Conservation (phyloP, 192 early-diverging fungal species). For the Backusella parvicylindrica region DNA sequence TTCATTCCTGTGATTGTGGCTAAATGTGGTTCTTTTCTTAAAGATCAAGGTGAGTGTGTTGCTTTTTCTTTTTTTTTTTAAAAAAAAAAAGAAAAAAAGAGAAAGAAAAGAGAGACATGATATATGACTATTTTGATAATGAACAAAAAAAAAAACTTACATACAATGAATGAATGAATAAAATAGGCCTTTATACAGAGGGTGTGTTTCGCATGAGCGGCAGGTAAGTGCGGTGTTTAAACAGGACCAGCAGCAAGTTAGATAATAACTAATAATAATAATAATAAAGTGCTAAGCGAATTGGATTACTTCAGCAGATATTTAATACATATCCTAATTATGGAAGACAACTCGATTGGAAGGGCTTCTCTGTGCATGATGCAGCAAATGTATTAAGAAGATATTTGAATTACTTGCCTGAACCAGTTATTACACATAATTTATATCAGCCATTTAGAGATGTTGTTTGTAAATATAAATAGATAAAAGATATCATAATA, state of each 20-base stretch:
- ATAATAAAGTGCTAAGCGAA: conserved; percentile 57
- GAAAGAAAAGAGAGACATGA: too few species aligned
- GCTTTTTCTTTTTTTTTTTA: background rate
- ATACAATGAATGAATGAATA: too few species aligned
- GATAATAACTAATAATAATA: background rate
- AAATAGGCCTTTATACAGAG: conserved; percentile 50
- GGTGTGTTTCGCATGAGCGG: conserved; percentile 76
- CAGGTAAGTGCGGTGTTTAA: conserved; percentile 10
- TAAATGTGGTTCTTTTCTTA: conserved; percentile 39
- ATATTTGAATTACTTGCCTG: conserved; percentile 68
- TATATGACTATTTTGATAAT: background rate
- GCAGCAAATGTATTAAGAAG: conserved; percentile 68
- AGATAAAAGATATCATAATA: background rate
- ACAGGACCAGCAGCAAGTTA: background rate
- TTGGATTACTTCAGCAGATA: conserved; percentile 60
- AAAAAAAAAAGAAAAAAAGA: too few species aligned
- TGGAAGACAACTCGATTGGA: conserved; percentile 61
- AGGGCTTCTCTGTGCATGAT: conserved; percentile 72
- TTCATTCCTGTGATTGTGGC: conserved; percentile 36
- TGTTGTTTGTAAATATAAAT: conserved; percentile 42
- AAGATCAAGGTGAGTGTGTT: conserved; percentile 29
- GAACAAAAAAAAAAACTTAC: background rate
- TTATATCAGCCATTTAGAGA: conserved; percentile 63
- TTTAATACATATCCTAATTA: conserved; percentile 66
- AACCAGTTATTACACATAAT: conserved; percentile 63